Base-by-base conservation (phyloP, 1,284 basidiomycete genomes). In the Apiotrichum gracile region DNA sequence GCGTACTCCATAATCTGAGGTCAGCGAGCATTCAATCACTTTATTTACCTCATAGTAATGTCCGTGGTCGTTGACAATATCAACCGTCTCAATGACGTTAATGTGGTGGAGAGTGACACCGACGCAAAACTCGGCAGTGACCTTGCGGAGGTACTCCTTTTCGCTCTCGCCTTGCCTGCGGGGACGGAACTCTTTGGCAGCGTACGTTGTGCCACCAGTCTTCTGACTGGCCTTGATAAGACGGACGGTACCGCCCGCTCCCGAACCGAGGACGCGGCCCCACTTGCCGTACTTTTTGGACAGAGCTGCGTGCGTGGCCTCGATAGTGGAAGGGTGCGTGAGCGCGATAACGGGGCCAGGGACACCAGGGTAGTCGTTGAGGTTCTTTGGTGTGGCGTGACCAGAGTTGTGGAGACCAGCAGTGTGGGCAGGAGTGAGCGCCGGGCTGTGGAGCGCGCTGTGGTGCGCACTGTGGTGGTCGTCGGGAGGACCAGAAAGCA, bases 211-310 rank as follows among this genome's bases (percentile, higher is more conserved):
- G 21, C 86, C 85, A 42, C 88, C 88, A 29, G 82, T 82, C 79
- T 92, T 93, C 61, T 70, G 76, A 64, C 79, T 83, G 53, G 85
- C 86, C 78, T 93, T 94, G 77, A 99, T 96, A 59, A 99, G 81
- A 41, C 96, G 84, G 38, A 99, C 96, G 0, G 96, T 98, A 27
- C 96, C 96, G 35, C 96, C 96, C 1, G 96, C 96, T 42, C 96
- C 96, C 13, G 87, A 90, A 16, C 96, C 96, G 14, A 99, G 83
- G 14, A 94, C 85, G 53, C 90, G 85, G 49, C 94, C 96, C 90
- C 94, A 97, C 74, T 98, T 98, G 61, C 96, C 96, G 67, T 99
- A 99, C 81, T 97, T 97, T 78, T 98, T 97, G 41, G 88, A 80
- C 54, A 99, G 79, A 70, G 96, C 91, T 5, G 91, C 91, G 55